Conservation (phyloP, 495 filamentous ascomycete species). For the Podospora sp. region DNA sequence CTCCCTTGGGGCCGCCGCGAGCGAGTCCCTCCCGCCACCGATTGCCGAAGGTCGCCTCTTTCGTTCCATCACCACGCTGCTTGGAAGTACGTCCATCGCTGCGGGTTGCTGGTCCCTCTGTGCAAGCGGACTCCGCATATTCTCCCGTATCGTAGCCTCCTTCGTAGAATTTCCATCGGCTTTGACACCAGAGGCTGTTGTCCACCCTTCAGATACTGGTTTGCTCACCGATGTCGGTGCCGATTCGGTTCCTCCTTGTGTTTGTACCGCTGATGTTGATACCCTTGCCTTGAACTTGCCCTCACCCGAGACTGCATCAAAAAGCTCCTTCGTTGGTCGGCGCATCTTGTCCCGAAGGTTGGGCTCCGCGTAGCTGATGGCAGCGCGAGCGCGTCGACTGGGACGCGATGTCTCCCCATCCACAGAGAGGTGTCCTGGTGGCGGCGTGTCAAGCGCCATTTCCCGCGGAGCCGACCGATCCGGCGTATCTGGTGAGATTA, state of each 20-base stretch:
- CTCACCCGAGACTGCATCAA: constrained; percentile 67
- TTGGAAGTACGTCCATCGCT: constrained; percentile 24
- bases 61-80: constrained; percentile 36
- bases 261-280: not conserved
- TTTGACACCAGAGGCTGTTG: not conserved
- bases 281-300: constrained; percentile 46
- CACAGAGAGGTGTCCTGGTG: constrained; percentile 56
- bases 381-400: constrained; percentile 64
- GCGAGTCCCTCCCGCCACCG: constrained; percentile 25
- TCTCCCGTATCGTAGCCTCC: constrained; percentile 2
- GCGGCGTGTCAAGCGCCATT: constrained; percentile 54
- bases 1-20: not conserved
- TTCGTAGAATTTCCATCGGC: not conserved
- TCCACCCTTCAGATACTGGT: constrained; percentile 2
- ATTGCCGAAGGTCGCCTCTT: constrained; percentile 35
- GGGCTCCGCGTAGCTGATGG: constrained; percentile 83
- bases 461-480: constrained; percentile 28
- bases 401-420: constrained; percentile 57
- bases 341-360: constrained; percentile 88
- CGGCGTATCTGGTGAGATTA: constrained; percentile 42
- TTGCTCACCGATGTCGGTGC: constrained; percentile 27
- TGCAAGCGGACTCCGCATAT: constrained; percentile 27
- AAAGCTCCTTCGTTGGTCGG: constrained; percentile 71
- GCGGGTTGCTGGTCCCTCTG: constrained; percentile 17
- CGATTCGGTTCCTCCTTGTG: not conserved